A percentile compares a stretch with the other conserved stretches of the same genome.
phyloP scores from a whole-genome alignment of 2,329 filamentous ascomycete species.

The Pyrenophora graminea region DNA sequence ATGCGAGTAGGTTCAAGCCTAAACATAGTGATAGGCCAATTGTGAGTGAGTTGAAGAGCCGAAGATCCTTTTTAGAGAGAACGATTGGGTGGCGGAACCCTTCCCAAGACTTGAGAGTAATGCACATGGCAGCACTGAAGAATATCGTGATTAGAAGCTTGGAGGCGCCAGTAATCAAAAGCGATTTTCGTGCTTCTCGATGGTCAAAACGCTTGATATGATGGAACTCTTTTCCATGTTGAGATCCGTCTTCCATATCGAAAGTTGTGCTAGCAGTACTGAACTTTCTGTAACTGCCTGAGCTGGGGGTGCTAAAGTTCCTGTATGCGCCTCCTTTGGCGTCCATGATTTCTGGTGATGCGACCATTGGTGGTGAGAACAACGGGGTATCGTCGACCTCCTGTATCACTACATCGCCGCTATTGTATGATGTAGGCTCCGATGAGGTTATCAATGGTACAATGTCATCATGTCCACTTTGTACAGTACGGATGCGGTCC shows the following conservation, averaged over 20 bases:
- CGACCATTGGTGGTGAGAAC: conserved; percentile 19
- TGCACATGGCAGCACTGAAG: conserved; percentile 36
- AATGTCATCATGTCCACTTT: conserved; percentile 7
- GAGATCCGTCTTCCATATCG: conserved; percentile 26
- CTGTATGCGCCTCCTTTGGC: conserved; percentile 27
- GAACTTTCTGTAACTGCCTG: conserved; percentile 24
- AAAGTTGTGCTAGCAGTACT: conserved; percentile 18
- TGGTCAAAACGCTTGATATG: conserved; percentile 39
- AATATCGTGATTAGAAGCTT: conserved; percentile 36
- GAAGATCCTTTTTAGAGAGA: conserved; percentile 33
- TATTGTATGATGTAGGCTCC: conserved; percentile 19
- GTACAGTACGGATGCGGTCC: conserved; percentile 10
- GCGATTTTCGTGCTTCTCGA: conserved; percentile 33
- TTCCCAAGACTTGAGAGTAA: conserved; percentile 37
- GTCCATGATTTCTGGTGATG: conserved; percentile 18
- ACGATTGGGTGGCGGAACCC: conserved; percentile 30
- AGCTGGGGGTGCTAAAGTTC: conserved; percentile 16
- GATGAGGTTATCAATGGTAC: conserved; percentile 21
- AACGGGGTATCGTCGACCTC: conserved; percentile 14
- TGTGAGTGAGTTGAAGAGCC: conserved; percentile 42
- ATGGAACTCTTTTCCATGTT: conserved; percentile 13
- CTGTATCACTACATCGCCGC: conserved; percentile 31
- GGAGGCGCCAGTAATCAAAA: conserved; percentile 33
- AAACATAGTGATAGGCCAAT: conserved; percentile 41
- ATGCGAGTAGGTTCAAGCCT: conserved; percentile 41